Conservation (phyloP, 179 eudicot species). For the Spinacia oleracea region DNA sequence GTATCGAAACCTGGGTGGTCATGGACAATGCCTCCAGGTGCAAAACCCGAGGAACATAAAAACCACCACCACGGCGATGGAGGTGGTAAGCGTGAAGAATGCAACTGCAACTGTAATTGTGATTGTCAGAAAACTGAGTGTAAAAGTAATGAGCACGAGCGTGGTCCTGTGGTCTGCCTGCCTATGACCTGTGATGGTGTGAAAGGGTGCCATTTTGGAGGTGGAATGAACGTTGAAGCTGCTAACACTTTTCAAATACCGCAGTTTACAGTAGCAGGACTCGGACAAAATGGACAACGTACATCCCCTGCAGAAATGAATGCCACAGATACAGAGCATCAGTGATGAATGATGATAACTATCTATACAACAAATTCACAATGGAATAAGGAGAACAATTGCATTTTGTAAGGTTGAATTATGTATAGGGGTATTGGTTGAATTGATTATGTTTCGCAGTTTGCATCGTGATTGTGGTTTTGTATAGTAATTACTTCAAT, state of each 20-base stretch:
- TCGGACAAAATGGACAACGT: slow-evolving; percentile 1
- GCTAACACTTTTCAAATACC: slow-evolving; percentile 20
- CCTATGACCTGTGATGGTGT: slow-evolving; percentile 24
- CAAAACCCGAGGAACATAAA: slow-evolving; percentile 23
- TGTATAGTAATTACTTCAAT: not conserved
- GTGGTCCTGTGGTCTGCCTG: slow-evolving; percentile 11
- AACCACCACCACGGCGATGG: not conserved
- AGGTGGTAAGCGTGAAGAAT: slow-evolving; percentile 8
- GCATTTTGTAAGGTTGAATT: not conserved
- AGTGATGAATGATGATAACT: slow-evolving; percentile 1
- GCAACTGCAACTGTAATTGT: slow-evolving; percentile 34
- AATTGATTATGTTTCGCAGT: not conserved
- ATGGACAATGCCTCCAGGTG: slow-evolving; percentile 19
- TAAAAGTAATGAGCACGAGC: not conserved
- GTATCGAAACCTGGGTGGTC: slow-evolving; percentile 27
- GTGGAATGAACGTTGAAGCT: slow-evolving; percentile 21
- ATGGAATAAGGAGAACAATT: slow-evolving; percentile 2
- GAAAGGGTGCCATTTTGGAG: slow-evolving; percentile 23
- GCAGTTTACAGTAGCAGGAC: slow-evolving; percentile 10
- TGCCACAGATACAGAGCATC: slow-evolving; percentile 14
- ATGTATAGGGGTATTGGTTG: not conserved
- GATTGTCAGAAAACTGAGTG: slow-evolving; percentile 26
- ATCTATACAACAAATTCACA: not conserved
- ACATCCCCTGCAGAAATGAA: slow-evolving; percentile 6
- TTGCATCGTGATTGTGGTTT: not conserved